These are phyloP conservation scores for Pichia thaimueangensis DNA, from an alignment of 805 yeast genomes.

Conservation along the genomic window DNA sequence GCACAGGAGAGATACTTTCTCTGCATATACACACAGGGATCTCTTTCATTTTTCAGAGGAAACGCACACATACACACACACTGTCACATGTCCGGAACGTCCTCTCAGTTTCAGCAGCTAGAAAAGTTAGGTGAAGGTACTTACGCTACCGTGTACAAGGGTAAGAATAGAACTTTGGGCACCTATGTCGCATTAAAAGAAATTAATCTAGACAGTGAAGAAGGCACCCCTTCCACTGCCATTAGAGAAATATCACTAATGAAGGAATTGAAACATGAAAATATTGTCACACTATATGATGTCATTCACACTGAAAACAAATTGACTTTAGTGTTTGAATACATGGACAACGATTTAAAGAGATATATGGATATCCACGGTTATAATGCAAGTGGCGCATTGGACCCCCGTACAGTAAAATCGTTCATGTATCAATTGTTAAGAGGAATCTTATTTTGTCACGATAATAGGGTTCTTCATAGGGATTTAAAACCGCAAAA, in stretches of 20 bases:
- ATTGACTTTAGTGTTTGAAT: slow-evolving; percentile 87
- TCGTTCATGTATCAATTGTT: slow-evolving; percentile 92
- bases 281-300: slow-evolving; percentile 87
- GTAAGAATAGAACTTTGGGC: slow-evolving; percentile 76
- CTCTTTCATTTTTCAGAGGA: no score
- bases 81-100: slow-evolving; percentile 26
- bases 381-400: slow-evolving; percentile 49
- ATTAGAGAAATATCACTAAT: slow-evolving; percentile 91
- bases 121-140: slow-evolving; percentile 94
- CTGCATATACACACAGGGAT: no score
- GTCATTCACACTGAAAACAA: slow-evolving; percentile 97
- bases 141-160: slow-evolving; percentile 98
- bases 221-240: slow-evolving; percentile 98
- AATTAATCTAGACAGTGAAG: slow-evolving; percentile 90
- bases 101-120: slow-evolving; percentile 43
- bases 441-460: slow-evolving; percentile 83
- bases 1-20: no score
- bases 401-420: slow-evolving; percentile 68
- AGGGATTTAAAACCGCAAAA: slow-evolving; percentile 94
- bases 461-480: slow-evolving; percentile 77
- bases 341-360: slow-evolving; percentile 88
- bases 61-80: no score
- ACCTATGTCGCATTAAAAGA: slow-evolving; percentile 92
- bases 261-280: slow-evolving; percentile 91
- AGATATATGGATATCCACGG: slow-evolving; percentile 70